Evolutionary conservation across 2,329 filamentous ascomycete species (phyloP).

Genomic region (Nothophoma quercina): DNA sequence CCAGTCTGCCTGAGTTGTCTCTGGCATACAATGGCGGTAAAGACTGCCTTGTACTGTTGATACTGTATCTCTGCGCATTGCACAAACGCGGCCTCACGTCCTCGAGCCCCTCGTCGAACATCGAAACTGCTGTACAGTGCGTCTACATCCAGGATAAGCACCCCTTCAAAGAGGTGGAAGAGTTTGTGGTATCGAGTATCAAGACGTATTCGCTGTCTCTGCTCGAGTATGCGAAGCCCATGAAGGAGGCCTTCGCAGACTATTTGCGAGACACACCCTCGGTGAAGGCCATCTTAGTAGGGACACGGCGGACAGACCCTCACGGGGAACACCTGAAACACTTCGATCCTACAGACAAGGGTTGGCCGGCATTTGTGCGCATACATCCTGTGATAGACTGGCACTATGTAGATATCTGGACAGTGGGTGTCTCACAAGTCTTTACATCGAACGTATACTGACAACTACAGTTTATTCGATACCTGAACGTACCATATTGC

Average conservation of each 20-base stretch:
- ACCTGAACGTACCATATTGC: slow-evolving; percentile 84
- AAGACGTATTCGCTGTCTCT: slow-evolving; percentile 77
- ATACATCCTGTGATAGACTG: slow-evolving; percentile 97
- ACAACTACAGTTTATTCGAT: slow-evolving; percentile 72
- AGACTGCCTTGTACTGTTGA: slow-evolving; percentile 90
- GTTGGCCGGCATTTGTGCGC: slow-evolving; percentile 92
- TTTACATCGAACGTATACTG: not conserved
- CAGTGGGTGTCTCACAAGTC: slow-evolving; percentile 63
- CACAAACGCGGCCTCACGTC: slow-evolving; percentile 47
- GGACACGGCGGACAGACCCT: slow-evolving; percentile 89
- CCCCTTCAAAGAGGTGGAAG: slow-evolving; percentile 85
- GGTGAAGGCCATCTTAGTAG: slow-evolving; percentile 84
- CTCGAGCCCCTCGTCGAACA: slow-evolving; percentile 28
- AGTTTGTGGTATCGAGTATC: slow-evolving; percentile 76
- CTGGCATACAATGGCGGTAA: slow-evolving; percentile 98
- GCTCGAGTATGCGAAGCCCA: slow-evolving; percentile 75
- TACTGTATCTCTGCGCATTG: slow-evolving; percentile 79
- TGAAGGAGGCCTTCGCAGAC: slow-evolving; percentile 80
- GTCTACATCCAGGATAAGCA: slow-evolving; percentile 89
- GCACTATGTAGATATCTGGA: slow-evolving; percentile 96
- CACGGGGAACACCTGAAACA: slow-evolving; percentile 80
- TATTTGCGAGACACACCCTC: slow-evolving; percentile 72
- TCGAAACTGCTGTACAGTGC: slow-evolving; percentile 67
- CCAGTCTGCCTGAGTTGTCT: slow-evolving; percentile 78
- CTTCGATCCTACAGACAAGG: slow-evolving; percentile 87